Base-by-base conservation (phyloP, 352 stramenopile genomes). In the Aphanomyces astaci region DNA sequence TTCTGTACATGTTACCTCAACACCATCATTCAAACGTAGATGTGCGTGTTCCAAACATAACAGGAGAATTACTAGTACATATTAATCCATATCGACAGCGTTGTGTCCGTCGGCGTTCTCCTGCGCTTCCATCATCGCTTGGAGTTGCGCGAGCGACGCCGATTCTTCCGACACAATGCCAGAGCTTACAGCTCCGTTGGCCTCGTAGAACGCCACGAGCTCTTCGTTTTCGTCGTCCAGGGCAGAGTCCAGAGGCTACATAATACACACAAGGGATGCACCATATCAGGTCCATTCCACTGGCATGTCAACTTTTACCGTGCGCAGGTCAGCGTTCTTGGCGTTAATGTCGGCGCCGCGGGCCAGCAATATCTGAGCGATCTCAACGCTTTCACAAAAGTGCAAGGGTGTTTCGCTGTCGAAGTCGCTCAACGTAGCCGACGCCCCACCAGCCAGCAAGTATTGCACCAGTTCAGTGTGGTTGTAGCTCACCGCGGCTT, bases 401-500 rank as follows among this genome's bases (percentile, higher is more conserved):
- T 89, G 81, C 60, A 89, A 63, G n/a, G 81, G 78, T 22, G 81
- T 89, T 72, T 89, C 81, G 65, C 76, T 77, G 15, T 87, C 81
- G 25, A 83, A 85, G 63, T 89, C 79, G 82, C 80, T 78, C 2
- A 89, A 66, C 17, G 60, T 78, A 7, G 77, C 74, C 9, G 65
- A 51, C 5, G 81, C 81, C 0, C 81, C 81, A 22, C 72, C 78
- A 19, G 74, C 69, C 24, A 89, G 62, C 48, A 89, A 63, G 24
- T 82, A 76, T 65, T 73, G 54, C 28, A 86, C 76, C 30, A 89
- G 62, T 60, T 89, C 79, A 45, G 77, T 75, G 75, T 89, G 76
- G 65, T 73, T 84, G 71, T 89, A 89, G 74, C 81, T 87, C 74
- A 87, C 81, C 0, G 81, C 81, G 11, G 81, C 81, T 62, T 89